Evolutionary conservation across 768 basidiomycete genomes (phyloP), one percentile per base, ranked within the genome.

Genomic region (Pulveroboletus sp.): DNA sequence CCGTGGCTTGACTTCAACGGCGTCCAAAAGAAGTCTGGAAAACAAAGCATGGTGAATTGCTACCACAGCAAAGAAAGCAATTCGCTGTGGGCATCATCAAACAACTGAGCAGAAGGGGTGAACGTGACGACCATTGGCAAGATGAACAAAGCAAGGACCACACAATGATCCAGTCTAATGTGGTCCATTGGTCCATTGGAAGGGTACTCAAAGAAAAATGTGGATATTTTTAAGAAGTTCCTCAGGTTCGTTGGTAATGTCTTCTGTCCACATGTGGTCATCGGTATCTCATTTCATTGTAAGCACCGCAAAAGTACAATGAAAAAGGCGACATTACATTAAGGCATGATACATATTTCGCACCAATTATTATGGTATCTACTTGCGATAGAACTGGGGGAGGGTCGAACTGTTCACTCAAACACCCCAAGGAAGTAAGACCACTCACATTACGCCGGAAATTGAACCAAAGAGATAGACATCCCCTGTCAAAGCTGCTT

Each of bases 401-500:
- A 53, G 33, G 34, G 50, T 52, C 64, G 29, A 57, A 55, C 49
- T 47, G 42, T 48, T 45, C 43, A 51, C 17, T 37, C 17, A 37
- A 20, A 52, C 41, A 37, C 37, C 29, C 17, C 17, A 40, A 50
- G 51, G 45, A 38, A 48, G 51, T 40, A 24, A 25, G 24, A 27
- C 49, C 19, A 74, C 90, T 72, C 66, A 94, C 91, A 68, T 91
- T 93, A 46, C 91, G 85, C 36, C 91, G 83, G 79, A 95, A 97
- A 70, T 91, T 93, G 72, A 97, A 95, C 87, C 94, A 94, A 16
- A 97, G 74, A 31, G 94, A 97, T 27, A 99, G 68, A 59, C 97
- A 97, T 8, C 97, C 97, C 52, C 95, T 79, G 68, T 99, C 97
- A 68, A 98, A 99, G 59, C 90, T 93, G 65, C 91, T 93, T 41